Percentiles rank a stretch among this genome's conserved stretches.
Conservation (phyloP, 305 asterid species). For the Lippia alba region DNA sequence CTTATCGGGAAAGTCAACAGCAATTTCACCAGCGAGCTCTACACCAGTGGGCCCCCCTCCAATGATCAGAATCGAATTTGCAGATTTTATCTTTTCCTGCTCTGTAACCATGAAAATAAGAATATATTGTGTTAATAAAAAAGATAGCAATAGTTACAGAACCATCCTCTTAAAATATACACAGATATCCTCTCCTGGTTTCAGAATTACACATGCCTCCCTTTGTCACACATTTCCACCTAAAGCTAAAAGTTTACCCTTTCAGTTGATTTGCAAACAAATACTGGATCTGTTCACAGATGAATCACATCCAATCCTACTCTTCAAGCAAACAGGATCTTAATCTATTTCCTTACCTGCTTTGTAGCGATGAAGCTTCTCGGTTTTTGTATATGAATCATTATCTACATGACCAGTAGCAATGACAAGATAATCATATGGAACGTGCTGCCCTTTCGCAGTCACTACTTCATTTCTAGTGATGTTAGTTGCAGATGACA, state of each 20-base stretch:
- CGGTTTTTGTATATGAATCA: slow-evolving; percentile 46
- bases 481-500: slow-evolving; percentile 61
- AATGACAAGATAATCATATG: slow-evolving; percentile 67
- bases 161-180: no score
- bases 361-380: slow-evolving; percentile 52
- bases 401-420: slow-evolving; percentile 64
- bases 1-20: slow-evolving; percentile 72
- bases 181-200: no score
- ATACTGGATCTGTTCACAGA: no score
- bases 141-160: no score
- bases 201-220: no score
- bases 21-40: slow-evolving; percentile 78
- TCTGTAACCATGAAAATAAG: slow-evolving; percentile 43
- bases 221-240: no score
- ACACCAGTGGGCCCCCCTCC: slow-evolving; percentile 97
- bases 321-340: no score
- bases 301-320: no score
- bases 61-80: slow-evolving; percentile 63
- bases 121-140: background rate
- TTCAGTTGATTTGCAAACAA: no score
- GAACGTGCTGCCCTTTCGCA: slow-evolving; percentile 50
- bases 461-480: slow-evolving; percentile 54
- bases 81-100: slow-evolving; percentile 64
- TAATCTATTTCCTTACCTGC: slow-evolving; percentile 45
- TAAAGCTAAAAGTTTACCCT: no score